Percentiles rank a stretch among this genome's conserved stretches.
Evolutionary conservation across 768 basidiomycete species (phyloP).

Genomic region (Antrodiella citrinella): DNA sequence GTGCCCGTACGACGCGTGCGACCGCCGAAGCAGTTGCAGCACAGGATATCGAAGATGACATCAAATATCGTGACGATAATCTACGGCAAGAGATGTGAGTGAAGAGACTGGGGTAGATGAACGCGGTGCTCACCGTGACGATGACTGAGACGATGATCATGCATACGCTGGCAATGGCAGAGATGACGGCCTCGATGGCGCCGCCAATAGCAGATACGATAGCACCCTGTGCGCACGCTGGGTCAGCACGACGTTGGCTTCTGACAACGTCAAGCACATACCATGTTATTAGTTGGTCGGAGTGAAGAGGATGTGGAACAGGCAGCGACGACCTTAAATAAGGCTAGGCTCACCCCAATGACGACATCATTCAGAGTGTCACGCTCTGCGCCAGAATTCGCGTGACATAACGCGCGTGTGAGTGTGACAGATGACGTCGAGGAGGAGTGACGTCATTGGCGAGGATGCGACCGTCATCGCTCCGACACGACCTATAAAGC

Average conservation of each 20-base stretch:
- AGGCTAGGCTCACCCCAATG: too few species aligned
- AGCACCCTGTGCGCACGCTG: constrained; percentile 38
- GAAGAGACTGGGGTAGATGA: constrained; percentile 16
- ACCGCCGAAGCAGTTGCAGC: constrained; percentile 30
- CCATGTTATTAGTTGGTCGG: too few species aligned
- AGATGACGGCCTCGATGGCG: constrained; percentile 51
- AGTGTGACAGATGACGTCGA: neutral
- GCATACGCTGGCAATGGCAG: constrained; percentile 49
- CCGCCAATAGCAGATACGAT: constrained; percentile 58
- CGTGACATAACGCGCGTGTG: neutral
- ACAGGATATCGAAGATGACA: constrained; percentile 42
- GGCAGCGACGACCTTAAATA: too few species aligned
- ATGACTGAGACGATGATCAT: constrained; percentile 55
- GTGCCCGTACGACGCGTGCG: constrained; percentile 19
- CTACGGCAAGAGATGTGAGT: constrained; percentile 24
- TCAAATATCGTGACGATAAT: constrained; percentile 60
- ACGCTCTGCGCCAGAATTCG: neutral
- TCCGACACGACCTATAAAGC: too few species aligned
- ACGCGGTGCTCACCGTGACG: too few species aligned
- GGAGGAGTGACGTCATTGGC: neutral
- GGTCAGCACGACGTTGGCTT: neutral
- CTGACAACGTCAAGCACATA: neutral
- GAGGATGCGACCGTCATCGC: neutral
- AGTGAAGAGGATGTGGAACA: too few species aligned
- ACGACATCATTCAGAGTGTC: too few species aligned